Percentiles rank a stretch among this genome's conserved stretches.
Conservation (phyloP, 441 rosid species). For the Monsonia emarginata region DNA sequence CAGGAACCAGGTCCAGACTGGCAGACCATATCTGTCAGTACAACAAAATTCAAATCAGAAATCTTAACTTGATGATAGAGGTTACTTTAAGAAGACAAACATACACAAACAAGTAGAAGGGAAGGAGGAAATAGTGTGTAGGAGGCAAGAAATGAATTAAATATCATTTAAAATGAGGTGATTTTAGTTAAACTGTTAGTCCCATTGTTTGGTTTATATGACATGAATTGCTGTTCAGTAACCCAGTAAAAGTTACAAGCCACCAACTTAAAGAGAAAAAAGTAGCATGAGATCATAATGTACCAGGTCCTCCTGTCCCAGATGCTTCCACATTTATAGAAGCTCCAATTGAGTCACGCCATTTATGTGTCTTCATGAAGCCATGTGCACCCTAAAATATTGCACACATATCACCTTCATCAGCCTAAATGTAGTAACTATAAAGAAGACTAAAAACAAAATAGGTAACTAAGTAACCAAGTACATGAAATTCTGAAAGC, state of each 20-base stretch:
- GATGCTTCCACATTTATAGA: conserved; percentile 91
- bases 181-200: not conserved
- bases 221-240: not conserved
- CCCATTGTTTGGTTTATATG: not conserved
- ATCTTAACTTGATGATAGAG: not conserved
- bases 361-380: conserved; percentile 73
- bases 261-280: conserved; percentile 7
- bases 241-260: not conserved
- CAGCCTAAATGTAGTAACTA: conserved; percentile 6
- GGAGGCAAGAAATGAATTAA: not conserved
- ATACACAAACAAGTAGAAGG: not conserved
- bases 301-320: conserved; percentile 91
- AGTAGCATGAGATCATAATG: conserved; percentile 17
- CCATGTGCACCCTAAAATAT: conserved; percentile 84
- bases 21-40: conserved; percentile 74
- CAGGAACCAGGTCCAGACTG: conserved; percentile 96
- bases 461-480: conserved; percentile 5
- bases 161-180: not conserved
- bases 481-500: conserved; percentile 8
- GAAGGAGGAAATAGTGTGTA: not conserved
- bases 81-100: conserved; percentile 1
- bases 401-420: conserved; percentile 16
- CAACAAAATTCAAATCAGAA: conserved; percentile 17
- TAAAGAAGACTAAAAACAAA: conserved; percentile 11
- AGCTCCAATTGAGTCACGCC: conserved; percentile 86